Conservation (phyloP, 2,329 filamentous ascomycete species). For the Colletotrichum sp. region DNA sequence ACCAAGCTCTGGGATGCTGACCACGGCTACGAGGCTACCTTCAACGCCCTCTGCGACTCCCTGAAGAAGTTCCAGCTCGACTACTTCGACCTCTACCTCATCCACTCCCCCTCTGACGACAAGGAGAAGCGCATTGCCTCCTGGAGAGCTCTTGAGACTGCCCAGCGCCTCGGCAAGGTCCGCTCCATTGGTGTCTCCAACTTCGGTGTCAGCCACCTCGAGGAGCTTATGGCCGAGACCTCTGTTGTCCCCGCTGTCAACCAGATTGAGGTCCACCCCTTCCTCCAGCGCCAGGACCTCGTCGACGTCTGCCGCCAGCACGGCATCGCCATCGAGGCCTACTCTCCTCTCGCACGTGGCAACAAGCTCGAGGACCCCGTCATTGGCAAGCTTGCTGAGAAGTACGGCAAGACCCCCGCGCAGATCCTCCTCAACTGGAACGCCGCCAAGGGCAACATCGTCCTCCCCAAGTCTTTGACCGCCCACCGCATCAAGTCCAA, state of each 20-base stretch:
- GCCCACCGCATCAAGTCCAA: constrained; percentile 66
- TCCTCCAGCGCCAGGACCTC: constrained; percentile 54
- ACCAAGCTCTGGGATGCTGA: constrained; percentile 43
- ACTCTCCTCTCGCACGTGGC: constrained; percentile 53
- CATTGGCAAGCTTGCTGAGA: constrained; percentile 58
- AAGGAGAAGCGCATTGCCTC: constrained; percentile 67
- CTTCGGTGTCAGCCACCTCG: constrained; percentile 36
- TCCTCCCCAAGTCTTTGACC: constrained; percentile 69
- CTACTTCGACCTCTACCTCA: constrained; percentile 58
- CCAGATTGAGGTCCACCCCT: constrained; percentile 67
- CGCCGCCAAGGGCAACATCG: constrained; percentile 60
- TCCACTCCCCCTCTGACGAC: constrained; percentile 69
- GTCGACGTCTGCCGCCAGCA: constrained; percentile 69
- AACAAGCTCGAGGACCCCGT: constrained; percentile 54
- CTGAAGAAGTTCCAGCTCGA: constrained; percentile 49
- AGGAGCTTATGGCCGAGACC: constrained; percentile 41
- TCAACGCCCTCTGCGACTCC: constrained; percentile 46
- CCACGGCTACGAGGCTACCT: constrained; percentile 29
- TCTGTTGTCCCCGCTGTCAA: constrained; percentile 58
- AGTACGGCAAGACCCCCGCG: constrained; percentile 59
- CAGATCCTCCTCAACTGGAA: constrained; percentile 67
- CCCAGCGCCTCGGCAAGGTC: constrained; percentile 42
- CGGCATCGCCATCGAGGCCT: constrained; percentile 58
- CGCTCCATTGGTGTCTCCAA: constrained; percentile 49
- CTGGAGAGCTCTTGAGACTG: constrained; percentile 23